phyloP scores from a whole-genome alignment of 176 grass and related monocot genomes.

The Rhipidocladum racemiflorum region DNA sequence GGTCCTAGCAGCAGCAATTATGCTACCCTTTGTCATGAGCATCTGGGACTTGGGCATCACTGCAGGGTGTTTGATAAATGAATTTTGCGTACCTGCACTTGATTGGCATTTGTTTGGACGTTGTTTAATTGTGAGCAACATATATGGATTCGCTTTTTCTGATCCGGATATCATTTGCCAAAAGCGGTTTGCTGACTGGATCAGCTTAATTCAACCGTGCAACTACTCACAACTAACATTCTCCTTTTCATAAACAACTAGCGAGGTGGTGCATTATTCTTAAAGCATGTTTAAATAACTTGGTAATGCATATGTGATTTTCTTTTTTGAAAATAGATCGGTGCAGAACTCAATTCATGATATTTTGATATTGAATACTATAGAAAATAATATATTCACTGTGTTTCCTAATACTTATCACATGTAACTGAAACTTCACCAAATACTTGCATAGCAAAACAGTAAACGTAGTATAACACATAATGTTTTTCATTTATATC shows the following conservation, averaged over 20 bases:
- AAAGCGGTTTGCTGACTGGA: neutral
- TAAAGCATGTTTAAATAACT: too few relatives aligned
- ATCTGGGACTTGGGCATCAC: neutral
- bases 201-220: neutral
- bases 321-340: too few relatives aligned
- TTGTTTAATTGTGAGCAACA: neutral
- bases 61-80: neutral
- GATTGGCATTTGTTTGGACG: neutral
- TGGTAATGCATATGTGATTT: too few relatives aligned
- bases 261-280: too few relatives aligned
- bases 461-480: too few relatives aligned
- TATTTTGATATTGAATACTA: too few relatives aligned
- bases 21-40: neutral
- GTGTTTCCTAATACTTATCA: too few relatives aligned
- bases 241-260: neutral
- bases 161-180: neutral
- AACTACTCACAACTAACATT: neutral
- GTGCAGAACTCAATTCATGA: too few relatives aligned
- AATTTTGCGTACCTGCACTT: neutral
- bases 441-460: too few relatives aligned
- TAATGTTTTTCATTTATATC: too few relatives aligned
- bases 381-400: too few relatives aligned
- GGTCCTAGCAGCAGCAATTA: constrained; percentile 4
- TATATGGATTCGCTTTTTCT: neutral
- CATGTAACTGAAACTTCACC: too few relatives aligned